Percentiles rank a stretch among this genome's conserved stretches.
Evolutionary conservation across 2,329 filamentous ascomycete species (phyloP).

Genomic region (Calonectria hawksworthii): DNA sequence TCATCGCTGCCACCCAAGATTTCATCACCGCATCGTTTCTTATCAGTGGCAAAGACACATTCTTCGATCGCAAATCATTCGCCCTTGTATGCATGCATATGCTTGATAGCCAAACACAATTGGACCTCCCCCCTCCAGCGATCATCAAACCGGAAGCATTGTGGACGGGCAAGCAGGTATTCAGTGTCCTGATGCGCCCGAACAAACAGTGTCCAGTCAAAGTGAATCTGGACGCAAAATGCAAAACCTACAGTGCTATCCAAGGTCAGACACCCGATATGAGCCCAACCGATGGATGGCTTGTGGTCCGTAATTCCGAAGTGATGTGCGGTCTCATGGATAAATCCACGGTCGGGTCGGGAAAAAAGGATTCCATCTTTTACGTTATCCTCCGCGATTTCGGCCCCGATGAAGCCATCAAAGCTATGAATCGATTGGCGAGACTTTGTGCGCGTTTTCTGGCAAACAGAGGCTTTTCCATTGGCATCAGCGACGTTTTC

Average conservation of each 20-base stretch:
- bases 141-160: constrained; percentile 87
- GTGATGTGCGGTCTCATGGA: constrained; percentile 99
- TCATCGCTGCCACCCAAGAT: constrained; percentile 98
- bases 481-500: constrained; percentile 95
- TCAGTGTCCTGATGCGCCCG: constrained; percentile 90
- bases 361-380: constrained; percentile 98
- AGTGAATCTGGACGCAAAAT: constrained; percentile 94
- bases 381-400: constrained; percentile 97
- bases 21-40: constrained; percentile 97
- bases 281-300: constrained; percentile 90
- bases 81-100: constrained; percentile 93
- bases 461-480: constrained; percentile 93
- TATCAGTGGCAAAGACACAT: constrained; percentile 91
- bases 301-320: constrained; percentile 95
- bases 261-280: constrained; percentile 74
- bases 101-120: constrained; percentile 82
- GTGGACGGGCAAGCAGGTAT: constrained; percentile 98
- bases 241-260: constrained; percentile 78
- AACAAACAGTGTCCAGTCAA: constrained; percentile 86
- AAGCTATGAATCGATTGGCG: constrained; percentile 93
- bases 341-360: constrained; percentile 95
- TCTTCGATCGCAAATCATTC: constrained; percentile 91
- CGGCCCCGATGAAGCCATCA: constrained; percentile 88
- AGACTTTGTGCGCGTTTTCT: constrained; percentile 91
- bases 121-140: constrained; percentile 89